A percentile compares a stretch with the other conserved stretches of the same genome.
phyloP scores from a whole-genome alignment of 2,329 filamentous ascomycete species.

The Phaeophleospora eucalypticola region DNA sequence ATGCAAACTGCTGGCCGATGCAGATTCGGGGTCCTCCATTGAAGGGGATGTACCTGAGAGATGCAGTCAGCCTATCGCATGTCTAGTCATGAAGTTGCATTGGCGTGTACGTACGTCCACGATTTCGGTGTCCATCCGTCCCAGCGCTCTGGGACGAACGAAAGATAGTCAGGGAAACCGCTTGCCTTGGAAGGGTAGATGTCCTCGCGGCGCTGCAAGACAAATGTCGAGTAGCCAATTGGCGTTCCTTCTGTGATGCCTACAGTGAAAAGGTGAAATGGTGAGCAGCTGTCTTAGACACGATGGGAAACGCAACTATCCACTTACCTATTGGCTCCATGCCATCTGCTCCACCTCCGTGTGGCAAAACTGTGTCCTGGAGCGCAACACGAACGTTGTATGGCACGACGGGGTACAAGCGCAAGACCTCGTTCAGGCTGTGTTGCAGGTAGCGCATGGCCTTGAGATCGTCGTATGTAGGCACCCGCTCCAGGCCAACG shows the following conservation, averaged over 20 bases:
- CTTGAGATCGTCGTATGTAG: conserved; percentile 77
- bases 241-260: conserved; percentile 42
- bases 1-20: conserved; percentile 46
- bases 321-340: conserved; percentile 42
- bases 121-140: conserved; percentile 46
- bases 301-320: no score
- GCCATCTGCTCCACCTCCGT: conserved; percentile 46
- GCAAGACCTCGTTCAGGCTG: conserved; percentile 42
- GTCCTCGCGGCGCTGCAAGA: conserved; percentile 48
- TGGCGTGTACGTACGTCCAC: conserved; percentile 43
- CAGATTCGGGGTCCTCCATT: conserved; percentile 43
- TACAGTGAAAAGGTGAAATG: no score
- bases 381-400: conserved; percentile 48
- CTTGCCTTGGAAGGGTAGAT: conserved; percentile 42
- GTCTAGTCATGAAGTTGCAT: background rate
- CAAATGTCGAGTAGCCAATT: conserved; percentile 45
- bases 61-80: background rate
- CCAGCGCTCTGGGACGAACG: conserved; percentile 50
- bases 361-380: conserved; percentile 46
- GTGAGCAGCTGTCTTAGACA: no score
- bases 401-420: conserved; percentile 48
- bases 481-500: conserved; percentile 58
- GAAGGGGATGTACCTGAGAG: conserved; percentile 30
- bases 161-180: conserved; percentile 37
- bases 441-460: conserved; percentile 72